phyloP scores from a whole-genome alignment of 78 protist species.

The Neovahlkampfia damariscottae region DNA sequence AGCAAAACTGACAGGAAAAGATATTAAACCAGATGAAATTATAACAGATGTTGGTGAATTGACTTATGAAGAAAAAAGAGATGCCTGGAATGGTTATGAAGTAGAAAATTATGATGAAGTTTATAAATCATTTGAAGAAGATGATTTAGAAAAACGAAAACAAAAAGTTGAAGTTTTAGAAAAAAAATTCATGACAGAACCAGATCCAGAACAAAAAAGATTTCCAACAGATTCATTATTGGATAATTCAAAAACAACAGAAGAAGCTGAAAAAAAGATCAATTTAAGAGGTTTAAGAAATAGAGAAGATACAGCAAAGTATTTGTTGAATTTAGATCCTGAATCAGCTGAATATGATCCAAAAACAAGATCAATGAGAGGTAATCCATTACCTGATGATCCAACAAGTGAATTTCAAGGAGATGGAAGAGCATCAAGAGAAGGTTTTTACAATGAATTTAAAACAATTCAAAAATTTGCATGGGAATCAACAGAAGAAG shows the following conservation, averaged over 20 bases:
- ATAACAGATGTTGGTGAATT: constrained; percentile 2
- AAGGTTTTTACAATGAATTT: constrained; percentile 70
- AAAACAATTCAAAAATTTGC: constrained; percentile 53
- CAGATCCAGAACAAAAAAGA: not conserved
- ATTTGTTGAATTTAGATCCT: constrained; percentile 77
- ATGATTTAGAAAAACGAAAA: not conserved
- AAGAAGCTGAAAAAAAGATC: constrained; percentile 11
- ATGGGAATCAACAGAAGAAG: constrained; percentile 58
- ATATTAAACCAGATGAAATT: constrained; percentile 70
- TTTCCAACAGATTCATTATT: not conserved
- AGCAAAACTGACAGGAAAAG: constrained; percentile 57
- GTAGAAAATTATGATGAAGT: constrained; percentile 1
- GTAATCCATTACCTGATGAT: constrained; percentile 16
- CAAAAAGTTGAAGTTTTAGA: not conserved
- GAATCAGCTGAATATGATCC: constrained; percentile 96
- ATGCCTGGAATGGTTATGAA: constrained; percentile 83
- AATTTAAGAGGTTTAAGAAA: constrained; percentile 8
- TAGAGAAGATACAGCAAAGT: constrained; percentile 96
- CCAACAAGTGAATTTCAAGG: constrained; percentile 32
- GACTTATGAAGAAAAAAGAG: constrained; percentile 70
- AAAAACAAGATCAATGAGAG: constrained; percentile 94
- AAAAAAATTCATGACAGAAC: not conserved
- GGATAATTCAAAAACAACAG: not conserved
- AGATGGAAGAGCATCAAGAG: constrained; percentile 68
- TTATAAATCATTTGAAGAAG: constrained; percentile 11